Evolutionary conservation across 441 rosid species (phyloP), one percentile per base, ranked within the genome.

Genomic region (Erodium texanum): DNA sequence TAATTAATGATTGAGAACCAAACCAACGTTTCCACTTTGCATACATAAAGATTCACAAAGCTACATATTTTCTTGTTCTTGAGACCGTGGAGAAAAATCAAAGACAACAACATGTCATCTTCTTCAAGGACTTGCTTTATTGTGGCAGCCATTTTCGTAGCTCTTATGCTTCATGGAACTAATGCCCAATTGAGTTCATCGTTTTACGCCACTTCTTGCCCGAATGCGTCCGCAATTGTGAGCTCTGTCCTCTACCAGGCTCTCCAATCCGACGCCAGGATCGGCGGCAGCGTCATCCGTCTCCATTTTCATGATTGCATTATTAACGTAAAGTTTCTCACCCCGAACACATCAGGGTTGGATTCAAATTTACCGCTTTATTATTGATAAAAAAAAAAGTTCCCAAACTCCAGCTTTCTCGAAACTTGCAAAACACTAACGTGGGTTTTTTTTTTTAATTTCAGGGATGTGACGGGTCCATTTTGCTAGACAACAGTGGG

Each of bases 241-340:
- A 75, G 80, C 43, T 75, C 11, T 15, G 74, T 70, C 24, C 59
- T 85, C n/a, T 79, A 82, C 50, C 85, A 83, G 68, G 87, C 87
- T 65, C 61, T 80, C 43, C 81, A 80, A 14, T 76, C 83, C 3
- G 89, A 85, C 61, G 20, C 74, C 20, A 75, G 87, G 34, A 80
- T 83, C 14, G 86, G 78, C 9, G 89, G 84, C 54, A 85, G 87
- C 70, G 83, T 86, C 16, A 79, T 81, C 67, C 83, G 87, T 3
- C 83, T 86, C 68, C 90, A 86, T 72, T 82, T 84, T 72, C 88
- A 86, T 62, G 90, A 86, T 63, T 86, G 90, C 59, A 84, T 86
- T 61, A 88, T 86, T 43, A 34, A 90, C 66, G 95, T 88, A 79
- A 76, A 15, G 1, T 45, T 34, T 34, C 38, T 34, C 4, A 34